Base-by-base conservation (phyloP, 2,329 filamentous ascomycete genomes). In the Fusarium lateritium region DNA sequence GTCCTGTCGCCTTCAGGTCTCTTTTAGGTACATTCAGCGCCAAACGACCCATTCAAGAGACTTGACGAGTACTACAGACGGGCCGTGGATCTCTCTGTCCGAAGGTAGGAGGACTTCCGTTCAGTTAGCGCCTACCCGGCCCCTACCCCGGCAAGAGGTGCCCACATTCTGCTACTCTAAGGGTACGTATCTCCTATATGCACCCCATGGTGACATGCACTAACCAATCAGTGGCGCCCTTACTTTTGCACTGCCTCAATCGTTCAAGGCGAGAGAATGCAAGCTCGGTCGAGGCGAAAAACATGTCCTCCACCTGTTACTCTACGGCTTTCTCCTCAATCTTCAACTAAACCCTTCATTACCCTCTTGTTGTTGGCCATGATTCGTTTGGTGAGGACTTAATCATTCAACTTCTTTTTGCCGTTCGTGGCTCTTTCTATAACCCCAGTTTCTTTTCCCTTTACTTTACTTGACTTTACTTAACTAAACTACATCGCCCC, bases 221-320 rank as follows among this genome's bases (percentile, higher is more conserved):
- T 5, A 56, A 17, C 67, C 67, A 70, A 70, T 70, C 63, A 71
- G 22, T 21, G 39, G 21, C 33, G 52, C 33, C 7, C 4, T 22
- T 53, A 22, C 19, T n/a, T 50, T 65, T 71, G 69, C 69, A 71
- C 69, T 71, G 69, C 69, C 69, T 71, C 68, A 65, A 58, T 71
- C 24, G 36, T 36, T 31, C 33, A 54, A 47, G 56, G 47, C 55
- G 14, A 61, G 39, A 34, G 47, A 52, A 63, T 47, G 43, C 60
- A 62, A 7, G 39, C 44, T 50, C 43, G 33, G 24, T 47, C 45
- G 36, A 49, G 63, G 52, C 62, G 56, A 71, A 63, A 63, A 60
- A 58, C 51, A 55, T 52, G 38, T 15, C 40, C 46, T 52, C 45
- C 61, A 49, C 47, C 39, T 28, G 31, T 53, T 28, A 49, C 38